Percentiles rank a stretch among this genome's conserved stretches.
phyloP scores from a whole-genome alignment of 148 eudicot species.

The Vaccinium corymbosum region DNA sequence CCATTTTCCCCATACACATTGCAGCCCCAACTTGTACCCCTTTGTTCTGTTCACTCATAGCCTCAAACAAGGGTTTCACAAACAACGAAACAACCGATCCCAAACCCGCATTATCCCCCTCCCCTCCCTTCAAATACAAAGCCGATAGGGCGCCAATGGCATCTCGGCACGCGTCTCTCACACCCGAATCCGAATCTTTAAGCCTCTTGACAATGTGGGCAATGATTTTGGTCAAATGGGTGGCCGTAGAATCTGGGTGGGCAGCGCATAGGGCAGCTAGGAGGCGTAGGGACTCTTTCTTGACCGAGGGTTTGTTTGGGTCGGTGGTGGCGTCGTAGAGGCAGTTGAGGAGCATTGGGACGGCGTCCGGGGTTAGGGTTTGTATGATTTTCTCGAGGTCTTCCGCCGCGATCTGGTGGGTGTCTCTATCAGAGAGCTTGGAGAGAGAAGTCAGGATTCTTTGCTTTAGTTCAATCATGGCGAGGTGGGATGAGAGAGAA shows the following conservation, averaged over 20 bases:
- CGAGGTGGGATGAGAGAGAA: conserved; percentile 63
- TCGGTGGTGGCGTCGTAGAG: conserved; percentile 75
- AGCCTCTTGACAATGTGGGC: conserved; percentile 69
- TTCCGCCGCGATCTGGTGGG: conserved; percentile 86
- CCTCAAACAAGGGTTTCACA: conserved; percentile 88
- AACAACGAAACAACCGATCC: conserved; percentile 63
- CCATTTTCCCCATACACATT: conserved; percentile 79
- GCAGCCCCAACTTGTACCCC: conserved; percentile 80
- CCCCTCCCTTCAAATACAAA: conserved; percentile 61
- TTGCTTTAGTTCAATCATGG: conserved; percentile 90
- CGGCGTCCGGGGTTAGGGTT: conserved; percentile 57
- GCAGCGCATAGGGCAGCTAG: conserved; percentile 44
- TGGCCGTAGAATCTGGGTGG: conserved; percentile 54
- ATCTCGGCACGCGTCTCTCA: conserved; percentile 72
- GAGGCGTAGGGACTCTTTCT: conserved; percentile 75
- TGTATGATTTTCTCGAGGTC: conserved; percentile 69
- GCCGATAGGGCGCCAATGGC: conserved; percentile 67
- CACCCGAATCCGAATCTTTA: conserved; percentile 72
- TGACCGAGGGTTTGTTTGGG: conserved; percentile 73
- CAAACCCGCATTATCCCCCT: conserved; percentile 36
- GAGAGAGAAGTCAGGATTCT: conserved; percentile 67
- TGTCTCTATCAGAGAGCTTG: conserved; percentile 90
- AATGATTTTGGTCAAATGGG: conserved; percentile 74
- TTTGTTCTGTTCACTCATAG: conserved; percentile 82
- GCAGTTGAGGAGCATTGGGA: conserved; percentile 73